Evolutionary conservation across 2,329 filamentous ascomycete genomes (phyloP).

Genomic region (Fusarium phyllophilum): DNA sequence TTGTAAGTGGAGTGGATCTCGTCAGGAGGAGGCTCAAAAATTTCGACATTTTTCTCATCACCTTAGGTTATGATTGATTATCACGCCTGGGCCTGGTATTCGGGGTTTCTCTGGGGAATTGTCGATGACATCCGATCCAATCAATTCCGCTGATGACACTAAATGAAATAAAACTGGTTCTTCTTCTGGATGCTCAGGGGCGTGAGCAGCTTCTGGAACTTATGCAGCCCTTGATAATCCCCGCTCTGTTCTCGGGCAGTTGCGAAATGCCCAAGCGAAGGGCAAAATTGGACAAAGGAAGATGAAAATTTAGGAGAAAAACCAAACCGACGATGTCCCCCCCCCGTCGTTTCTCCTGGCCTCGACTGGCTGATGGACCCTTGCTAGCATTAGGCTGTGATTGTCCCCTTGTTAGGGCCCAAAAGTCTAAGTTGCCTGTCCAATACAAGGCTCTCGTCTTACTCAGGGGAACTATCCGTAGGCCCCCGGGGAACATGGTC

Average conservation of each 20-base stretch:
- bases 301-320: conserved; percentile 19
- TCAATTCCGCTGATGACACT: neutral
- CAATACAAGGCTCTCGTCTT: conserved; percentile 33
- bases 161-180: neutral
- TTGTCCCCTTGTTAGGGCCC: conserved; percentile 20
- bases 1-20: conserved; percentile 12
- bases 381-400: conserved; percentile 11
- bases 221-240: conserved; percentile 15
- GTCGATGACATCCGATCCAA: conserved; percentile 19
- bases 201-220: conserved; percentile 36
- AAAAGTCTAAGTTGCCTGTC: conserved; percentile 30
- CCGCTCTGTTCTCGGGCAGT: conserved; percentile 24
- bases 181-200: conserved; percentile 9
- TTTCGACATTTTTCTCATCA: neutral
- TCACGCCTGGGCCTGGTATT: neutral
- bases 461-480: conserved; percentile 38
- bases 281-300: neutral
- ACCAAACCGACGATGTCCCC: conserved; percentile 24
- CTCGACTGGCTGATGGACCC: conserved; percentile 3
- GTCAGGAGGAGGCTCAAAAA: conserved; percentile 27
- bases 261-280: conserved; percentile 16
- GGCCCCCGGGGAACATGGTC: conserved; percentile 32
- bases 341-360: neutral
- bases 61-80: neutral
- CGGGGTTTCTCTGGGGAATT: conserved; percentile 1